These are phyloP conservation scores for Penicillium brevicompactum DNA, from an alignment of 2,329 filamentous ascomycete species.

Conservation along the genomic window DNA sequence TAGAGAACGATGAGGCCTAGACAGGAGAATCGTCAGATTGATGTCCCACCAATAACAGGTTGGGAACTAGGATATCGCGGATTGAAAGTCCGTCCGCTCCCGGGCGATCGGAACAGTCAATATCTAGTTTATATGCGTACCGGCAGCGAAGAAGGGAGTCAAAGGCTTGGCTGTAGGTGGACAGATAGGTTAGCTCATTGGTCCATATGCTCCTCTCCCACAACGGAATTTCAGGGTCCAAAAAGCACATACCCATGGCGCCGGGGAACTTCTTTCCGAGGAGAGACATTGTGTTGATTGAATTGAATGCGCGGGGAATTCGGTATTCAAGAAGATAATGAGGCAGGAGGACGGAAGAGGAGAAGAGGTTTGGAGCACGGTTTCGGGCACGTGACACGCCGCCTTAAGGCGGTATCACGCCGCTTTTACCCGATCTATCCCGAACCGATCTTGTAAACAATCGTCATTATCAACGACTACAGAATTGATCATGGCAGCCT, in stretches of 20 bases:
- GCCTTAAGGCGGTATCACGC: constrained; percentile 25
- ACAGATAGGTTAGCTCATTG: constrained; percentile 32
- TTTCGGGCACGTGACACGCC: constrained; percentile 27
- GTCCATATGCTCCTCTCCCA: constrained; percentile 12
- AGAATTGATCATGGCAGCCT: constrained; percentile 37
- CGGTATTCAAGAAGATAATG: constrained; percentile 30
- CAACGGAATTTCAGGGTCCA: constrained; percentile 7
- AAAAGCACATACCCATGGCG: constrained; percentile 67
- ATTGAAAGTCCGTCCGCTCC: neutral
- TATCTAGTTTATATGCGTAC: constrained; percentile 59
- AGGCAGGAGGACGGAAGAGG: constrained; percentile 33
- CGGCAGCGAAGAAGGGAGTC: constrained; percentile 91
- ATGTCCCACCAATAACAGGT: constrained; percentile 7
- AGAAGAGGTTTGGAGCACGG: constrained; percentile 42
- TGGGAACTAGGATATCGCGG: neutral
- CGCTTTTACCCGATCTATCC: constrained; percentile 34
- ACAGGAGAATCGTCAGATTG: constrained; percentile 29
- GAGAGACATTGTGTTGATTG: constrained; percentile 68
- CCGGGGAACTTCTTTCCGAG: constrained; percentile 83
- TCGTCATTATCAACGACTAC: constrained; percentile 7
- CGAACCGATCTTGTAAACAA: constrained; percentile 29
- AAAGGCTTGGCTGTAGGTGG: constrained; percentile 74
- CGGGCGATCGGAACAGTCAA: neutral
- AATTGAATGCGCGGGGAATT: constrained; percentile 31
- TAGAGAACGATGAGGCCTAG: constrained; percentile 83